Conservation (phyloP, 108 stramenopile species). For the Cylindrotheca closterium region DNA sequence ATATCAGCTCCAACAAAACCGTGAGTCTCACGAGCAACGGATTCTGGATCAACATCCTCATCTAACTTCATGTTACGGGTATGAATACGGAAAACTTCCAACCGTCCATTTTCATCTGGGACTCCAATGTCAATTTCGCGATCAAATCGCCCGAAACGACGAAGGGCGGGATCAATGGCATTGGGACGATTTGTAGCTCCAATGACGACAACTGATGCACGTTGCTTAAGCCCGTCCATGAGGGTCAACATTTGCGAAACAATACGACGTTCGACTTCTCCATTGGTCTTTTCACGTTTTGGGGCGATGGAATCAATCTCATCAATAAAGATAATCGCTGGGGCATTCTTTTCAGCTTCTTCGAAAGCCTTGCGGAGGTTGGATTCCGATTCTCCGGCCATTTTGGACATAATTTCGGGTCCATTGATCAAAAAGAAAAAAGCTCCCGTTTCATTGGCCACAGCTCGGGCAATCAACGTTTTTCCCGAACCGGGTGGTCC, state of each 20-base stretch:
- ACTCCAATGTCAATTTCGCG: constrained; percentile 99
- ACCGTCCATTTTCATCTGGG: constrained; percentile 98
- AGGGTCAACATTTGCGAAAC: constrained; percentile 98
- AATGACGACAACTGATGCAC: constrained; percentile 96
- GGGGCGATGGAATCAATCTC: constrained; percentile 99
- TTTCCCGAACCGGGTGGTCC: constrained; percentile 99
- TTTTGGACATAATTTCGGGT: constrained; percentile 99
- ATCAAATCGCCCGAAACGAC: constrained; percentile 99
- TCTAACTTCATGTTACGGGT: constrained; percentile 99
- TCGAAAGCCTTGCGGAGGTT: constrained; percentile 98
- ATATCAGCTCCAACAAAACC: constrained; percentile 99
- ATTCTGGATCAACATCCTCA: constrained; percentile 98
- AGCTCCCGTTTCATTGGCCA: constrained; percentile 99
- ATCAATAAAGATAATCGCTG: constrained; percentile 99
- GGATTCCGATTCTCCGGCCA: constrained; percentile 98
- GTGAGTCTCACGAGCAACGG: constrained; percentile 96
- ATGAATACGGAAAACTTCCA: constrained; percentile 99
- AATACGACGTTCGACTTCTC: constrained; percentile 99
- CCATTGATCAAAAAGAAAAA: constrained; percentile 99
- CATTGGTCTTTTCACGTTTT: constrained; percentile 99
- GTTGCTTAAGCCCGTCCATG: constrained; percentile 98
- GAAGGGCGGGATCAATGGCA: constrained; percentile 94
- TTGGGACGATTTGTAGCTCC: constrained; percentile 98
- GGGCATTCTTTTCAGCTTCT: constrained; percentile 99
- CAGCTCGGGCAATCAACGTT: constrained; percentile 98